A percentile compares a stretch with the other conserved stretches of the same genome.
Conservation (phyloP, 1,284 basidiomycete genomes). For the Malassezia equina region DNA sequence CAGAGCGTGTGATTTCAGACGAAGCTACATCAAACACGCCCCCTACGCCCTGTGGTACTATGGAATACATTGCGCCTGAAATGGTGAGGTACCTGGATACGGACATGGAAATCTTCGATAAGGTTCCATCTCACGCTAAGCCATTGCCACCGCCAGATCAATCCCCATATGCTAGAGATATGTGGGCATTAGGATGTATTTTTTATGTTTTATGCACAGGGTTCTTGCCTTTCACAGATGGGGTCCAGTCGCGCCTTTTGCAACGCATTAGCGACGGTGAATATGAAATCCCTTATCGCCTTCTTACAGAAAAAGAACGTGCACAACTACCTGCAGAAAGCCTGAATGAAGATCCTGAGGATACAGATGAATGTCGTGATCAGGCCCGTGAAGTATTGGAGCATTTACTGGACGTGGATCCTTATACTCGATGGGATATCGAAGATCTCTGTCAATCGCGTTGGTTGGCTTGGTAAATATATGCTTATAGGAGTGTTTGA, state of each 20-base stretch:
- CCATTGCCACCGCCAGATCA: background rate
- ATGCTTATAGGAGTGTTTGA: background rate
- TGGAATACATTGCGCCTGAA: slow-evolving; percentile 10
- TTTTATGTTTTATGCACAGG: slow-evolving; percentile 12
- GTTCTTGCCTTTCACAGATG: slow-evolving; percentile 8
- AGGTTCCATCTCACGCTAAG: slow-evolving; percentile 3
- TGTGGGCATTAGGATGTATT: slow-evolving; percentile 17
- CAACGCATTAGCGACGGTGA: slow-evolving; percentile 7
- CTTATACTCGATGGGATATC: slow-evolving; percentile 6
- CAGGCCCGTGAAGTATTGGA: slow-evolving; percentile 5
- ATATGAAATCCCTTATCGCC: slow-evolving; percentile 9
- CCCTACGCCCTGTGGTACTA: slow-evolving; percentile 1
- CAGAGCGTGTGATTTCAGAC: slow-evolving; percentile 6
- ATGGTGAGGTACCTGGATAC: slow-evolving; percentile 4
- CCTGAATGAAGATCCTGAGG: background rate
- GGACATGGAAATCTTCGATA: background rate
- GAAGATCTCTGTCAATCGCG: slow-evolving; percentile 8
- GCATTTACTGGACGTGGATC: slow-evolving; percentile 4
- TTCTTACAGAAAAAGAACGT: background rate
- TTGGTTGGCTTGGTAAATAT: slow-evolving; percentile 1
- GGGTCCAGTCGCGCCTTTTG: slow-evolving; percentile 6
- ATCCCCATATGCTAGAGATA: slow-evolving; percentile 9
- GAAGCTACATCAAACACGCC: background rate
- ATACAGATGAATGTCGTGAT: background rate
- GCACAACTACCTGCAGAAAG: background rate